Base-by-base conservation (phyloP, 2,329 filamentous ascomycete species). In the Hymenoscyphus linearis region DNA sequence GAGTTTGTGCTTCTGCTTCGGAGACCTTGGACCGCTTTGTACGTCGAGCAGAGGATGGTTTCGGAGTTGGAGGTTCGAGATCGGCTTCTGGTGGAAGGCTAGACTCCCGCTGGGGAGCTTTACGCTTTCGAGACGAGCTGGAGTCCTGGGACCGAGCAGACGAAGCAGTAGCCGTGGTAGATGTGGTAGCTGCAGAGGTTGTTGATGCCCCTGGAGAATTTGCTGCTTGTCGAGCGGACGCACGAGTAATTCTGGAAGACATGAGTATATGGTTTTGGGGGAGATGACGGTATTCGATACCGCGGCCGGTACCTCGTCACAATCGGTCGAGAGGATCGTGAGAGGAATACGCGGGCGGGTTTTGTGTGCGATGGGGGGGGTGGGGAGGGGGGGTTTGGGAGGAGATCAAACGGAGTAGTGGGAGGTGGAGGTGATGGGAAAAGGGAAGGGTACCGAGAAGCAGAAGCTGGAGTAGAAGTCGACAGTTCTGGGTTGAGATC, bases 191-290 rank as follows among this genome's bases (percentile, higher is more conserved):
- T 63, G 77, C 74, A 72, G 77, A 71, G 65, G 73, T 61, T 16
- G 52, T 70, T 71, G 75, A 69, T 55, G 71, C 67, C 57, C 70
- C 64, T 68, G 70, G 66, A 65, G 73, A 66, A 69, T 72, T 85
- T 74, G 90, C 89, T 80, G 90, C 90, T 85, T 91, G 87, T 82
- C 92, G 92, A 80, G 93, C 89, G 77, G 93, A 89, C 73, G 93
- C 95, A 82, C 93, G 91, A 82, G 93, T 97, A 73, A 95, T 87
- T 90, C 93, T 97, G 85, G 87, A 81, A 85, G 90, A 91, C 92
- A 96, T 97, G 87, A 93, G 90, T 88, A 80, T 66, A 62, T 69
- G 65, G 31, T 60, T 62, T 62, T n/a, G n/a, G n/a, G n/a, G 57
- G 50, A 34, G 52, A 63, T 61, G 57, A 59, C 55, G 55, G 55